Conservation (phyloP, 495 filamentous ascomycete species). For the Podospora conica region DNA sequence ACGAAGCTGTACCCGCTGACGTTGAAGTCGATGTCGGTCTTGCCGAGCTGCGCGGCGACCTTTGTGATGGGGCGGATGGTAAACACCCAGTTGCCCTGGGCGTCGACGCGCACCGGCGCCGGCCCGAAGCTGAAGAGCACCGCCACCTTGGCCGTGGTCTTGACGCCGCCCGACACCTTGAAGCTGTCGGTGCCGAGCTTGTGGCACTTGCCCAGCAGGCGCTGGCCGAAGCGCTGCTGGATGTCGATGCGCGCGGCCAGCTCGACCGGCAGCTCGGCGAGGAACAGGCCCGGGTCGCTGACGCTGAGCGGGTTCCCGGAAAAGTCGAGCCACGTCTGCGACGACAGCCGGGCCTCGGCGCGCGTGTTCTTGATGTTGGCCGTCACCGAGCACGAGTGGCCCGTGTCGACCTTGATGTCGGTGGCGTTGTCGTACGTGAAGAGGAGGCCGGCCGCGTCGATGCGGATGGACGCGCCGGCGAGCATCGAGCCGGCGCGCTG, state of each 20-base stretch:
- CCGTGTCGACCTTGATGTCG: conserved; percentile 15
- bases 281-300: conserved; percentile 13
- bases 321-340: conserved; percentile 9
- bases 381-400: conserved; percentile 15
- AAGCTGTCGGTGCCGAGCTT: conserved; percentile 9
- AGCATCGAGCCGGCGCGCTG: conserved; percentile 4
- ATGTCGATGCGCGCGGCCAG: conserved; percentile 6
- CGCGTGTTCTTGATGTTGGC: conserved; percentile 9
- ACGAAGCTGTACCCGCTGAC: conserved; percentile 11
- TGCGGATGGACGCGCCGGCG: conserved; percentile 7
- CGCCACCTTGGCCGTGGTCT: conserved; percentile 11
- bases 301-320: conserved; percentile 12
- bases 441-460: conserved; percentile 8
- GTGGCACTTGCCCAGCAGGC: conserved; percentile 8
- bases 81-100: conserved; percentile 13
- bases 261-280: conserved; percentile 16
- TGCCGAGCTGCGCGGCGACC: conserved; percentile 7
- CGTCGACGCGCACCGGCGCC: conserved; percentile 5
- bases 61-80: conserved; percentile 16
- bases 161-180: neutral
- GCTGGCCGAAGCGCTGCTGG: conserved; percentile 10
- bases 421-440: conserved; percentile 18
- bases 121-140: conserved; percentile 14
- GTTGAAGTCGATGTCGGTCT: conserved; percentile 13
- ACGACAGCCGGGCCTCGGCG: conserved; percentile 9